Evolutionary conservation across 1,284 basidiomycete species (phyloP), one percentile per base, ranked within the genome.

Genomic region (Filobasidium uniguttulatum): DNA sequence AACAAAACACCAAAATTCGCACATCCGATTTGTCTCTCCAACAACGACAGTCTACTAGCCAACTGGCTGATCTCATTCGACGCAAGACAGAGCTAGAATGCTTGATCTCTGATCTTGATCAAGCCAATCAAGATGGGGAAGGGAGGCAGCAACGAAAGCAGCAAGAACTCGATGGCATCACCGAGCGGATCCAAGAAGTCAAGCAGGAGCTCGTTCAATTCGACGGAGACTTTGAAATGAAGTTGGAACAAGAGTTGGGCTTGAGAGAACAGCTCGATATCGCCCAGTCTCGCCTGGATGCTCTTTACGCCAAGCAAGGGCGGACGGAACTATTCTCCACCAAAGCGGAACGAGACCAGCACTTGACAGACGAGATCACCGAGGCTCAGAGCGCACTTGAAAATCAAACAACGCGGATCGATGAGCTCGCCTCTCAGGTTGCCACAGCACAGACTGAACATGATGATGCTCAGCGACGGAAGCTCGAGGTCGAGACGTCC

Each of bases 301-400:
- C 82, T 0, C 71, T 96, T 1, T 86, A 83, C 61, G 81, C 84
- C 7, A 94, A 94, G 64, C 86, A 87, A 64, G 88, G 88, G 1
- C 82, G 91, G 25, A 73, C 83, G 23, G 78, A 80, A 46, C 85
- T 84, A 59, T 96, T 93, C 72, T 72, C 78, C n/a, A 85, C 83
- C 12, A 80, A 81, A 61, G 75, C 76, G 0, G 87, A 89, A 58
- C 80, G 90, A 12, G 90, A 96, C 62, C 68, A 73, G 19, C 91
- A 79, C 62, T 73, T 96, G 25, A 74, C 71, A 15, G 73, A 75
- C 14, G 85, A 91, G 61, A 82, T 94, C 41, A 68, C 75, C 2
- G 77, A 81, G 3, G 76, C 89, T 52, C 73, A 78, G 40, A 69
- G 73, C 3, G 70, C 83, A 48, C 65, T 65, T 38, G 79, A 79